Base-by-base conservation (phyloP, 495 filamentous ascomycete species). In the Penicillium goetzii region DNA sequence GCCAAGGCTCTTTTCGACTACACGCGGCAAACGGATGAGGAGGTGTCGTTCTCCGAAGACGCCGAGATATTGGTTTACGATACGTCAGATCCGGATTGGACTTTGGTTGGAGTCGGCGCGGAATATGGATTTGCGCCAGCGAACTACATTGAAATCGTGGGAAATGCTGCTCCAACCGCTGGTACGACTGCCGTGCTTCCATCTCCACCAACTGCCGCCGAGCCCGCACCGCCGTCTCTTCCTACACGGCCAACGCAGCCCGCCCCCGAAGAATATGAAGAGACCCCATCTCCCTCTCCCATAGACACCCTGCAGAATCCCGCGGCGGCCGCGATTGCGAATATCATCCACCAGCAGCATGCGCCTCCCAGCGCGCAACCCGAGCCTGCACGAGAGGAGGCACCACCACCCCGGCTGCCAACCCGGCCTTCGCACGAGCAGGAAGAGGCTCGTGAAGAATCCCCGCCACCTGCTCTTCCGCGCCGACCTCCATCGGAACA, bases 91-190 rank as follows among this genome's bases (percentile, higher is more conserved):
- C 93, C 93, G 19, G 95, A 98, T 75, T 99, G 95, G 95, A 96
- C 92, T 61, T 82, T 99, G 28, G 94, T 96, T 23, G 94, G 94
- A 1, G 79, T 86, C 49, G 86, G 92, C 68, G 85, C 87, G 12
- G 92, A 96, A 66, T 99, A 87, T 81, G 95, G 95, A 58, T 99
- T 98, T 76, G 95, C 90, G 28, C 95, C 95, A n/a, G 86, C 93
- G 55, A 98, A 97, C 76, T 99, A 99, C 74, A 97, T 98, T 60
- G 92, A 97, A 62, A 76, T 89, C 47, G 55, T 79, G 17, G 78
- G 81, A 45, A 70, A 69, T 51, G 63, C 68, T 58, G 64, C 69
- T 40, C 67, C 69, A 12, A 49, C 74, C 56, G 36, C 67, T 15
- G 65, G 66, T 60, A 56, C 50, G 19, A 59, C 64, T 5, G 52